Evolutionary conservation across 2,329 filamentous ascomycete species (phyloP).

Genomic region (Exophiala calicioides): DNA sequence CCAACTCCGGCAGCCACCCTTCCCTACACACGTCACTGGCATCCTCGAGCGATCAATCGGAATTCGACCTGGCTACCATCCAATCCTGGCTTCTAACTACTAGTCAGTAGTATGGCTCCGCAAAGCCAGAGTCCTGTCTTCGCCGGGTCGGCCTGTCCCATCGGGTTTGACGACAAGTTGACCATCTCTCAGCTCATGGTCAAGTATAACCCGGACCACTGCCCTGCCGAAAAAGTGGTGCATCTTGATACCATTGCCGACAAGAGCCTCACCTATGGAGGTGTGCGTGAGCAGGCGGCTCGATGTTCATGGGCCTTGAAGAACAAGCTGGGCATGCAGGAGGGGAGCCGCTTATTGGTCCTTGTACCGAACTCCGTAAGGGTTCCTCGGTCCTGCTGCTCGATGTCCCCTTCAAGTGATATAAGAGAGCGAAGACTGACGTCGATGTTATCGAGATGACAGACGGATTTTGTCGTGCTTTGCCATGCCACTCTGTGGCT

Average conservation of each 20-base stretch:
- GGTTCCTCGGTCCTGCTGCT: too few relatives aligned
- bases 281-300: conserved; percentile 30
- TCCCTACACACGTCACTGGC: too few relatives aligned
- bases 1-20: too few relatives aligned
- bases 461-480: conserved; percentile 33
- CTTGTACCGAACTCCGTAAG: conserved; percentile 33
- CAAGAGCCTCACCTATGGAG: conserved; percentile 32
- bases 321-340: conserved; percentile 25
- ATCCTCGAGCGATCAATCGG: too few relatives aligned
- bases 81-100: too few relatives aligned
- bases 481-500: conserved; percentile 35
- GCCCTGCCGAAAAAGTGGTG: conserved; percentile 30
- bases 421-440: too few relatives aligned
- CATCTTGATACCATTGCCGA: conserved; percentile 33
- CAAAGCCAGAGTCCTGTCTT: neutral
- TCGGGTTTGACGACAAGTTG: conserved; percentile 18
- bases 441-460: neutral
- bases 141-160: conserved; percentile 6
- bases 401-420: too few relatives aligned
- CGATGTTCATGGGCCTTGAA: conserved; percentile 32
- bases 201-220: conserved; percentile 32
- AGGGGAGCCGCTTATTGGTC: conserved; percentile 29
- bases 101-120: too few relatives aligned
- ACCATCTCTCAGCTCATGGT: conserved; percentile 33
- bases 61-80: too few relatives aligned